Evolutionary conservation across 2,329 filamentous ascomycete species (phyloP).

Genomic region (Trichoderma afroharzianum): DNA sequence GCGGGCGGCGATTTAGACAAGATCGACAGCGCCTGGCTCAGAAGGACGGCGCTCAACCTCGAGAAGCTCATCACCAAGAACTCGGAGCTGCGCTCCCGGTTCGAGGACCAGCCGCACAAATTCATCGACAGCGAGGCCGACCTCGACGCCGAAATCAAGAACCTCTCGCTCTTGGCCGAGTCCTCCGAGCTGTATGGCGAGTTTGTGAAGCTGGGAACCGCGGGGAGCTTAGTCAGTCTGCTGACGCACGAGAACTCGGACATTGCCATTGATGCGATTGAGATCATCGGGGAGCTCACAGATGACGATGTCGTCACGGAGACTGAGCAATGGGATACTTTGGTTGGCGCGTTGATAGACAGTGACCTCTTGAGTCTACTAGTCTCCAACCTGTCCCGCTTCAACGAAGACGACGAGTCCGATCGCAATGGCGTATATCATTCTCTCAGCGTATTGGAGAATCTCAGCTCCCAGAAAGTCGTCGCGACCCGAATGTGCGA

Average conservation of each 20-base stretch:
- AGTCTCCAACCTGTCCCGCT: slow-evolving; percentile 70
- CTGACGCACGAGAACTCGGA: slow-evolving; percentile 96
- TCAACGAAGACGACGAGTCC: slow-evolving; percentile 68
- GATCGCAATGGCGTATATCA: slow-evolving; percentile 87
- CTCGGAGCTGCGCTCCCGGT: slow-evolving; percentile 80
- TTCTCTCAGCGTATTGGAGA: slow-evolving; percentile 78
- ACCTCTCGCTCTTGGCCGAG: slow-evolving; percentile 79
- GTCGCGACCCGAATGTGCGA: slow-evolving; percentile 69
- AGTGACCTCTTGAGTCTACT: slow-evolving; percentile 72
- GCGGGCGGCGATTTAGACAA: slow-evolving; percentile 57
- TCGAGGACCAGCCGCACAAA: slow-evolving; percentile 74
- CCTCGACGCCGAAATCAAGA: slow-evolving; percentile 83
- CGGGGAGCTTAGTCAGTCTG: slow-evolving; percentile 70
- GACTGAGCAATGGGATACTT: slow-evolving; percentile 72
- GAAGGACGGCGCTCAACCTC: slow-evolving; percentile 75
- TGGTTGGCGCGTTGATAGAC: slow-evolving; percentile 65
- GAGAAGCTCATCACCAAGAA: slow-evolving; percentile 91
- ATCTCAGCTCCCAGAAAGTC: slow-evolving; percentile 67
- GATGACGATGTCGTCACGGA: slow-evolving; percentile 87
- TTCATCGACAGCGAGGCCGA: slow-evolving; percentile 86
- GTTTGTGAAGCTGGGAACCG: slow-evolving; percentile 71
- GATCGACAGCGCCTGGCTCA: slow-evolving; percentile 80
- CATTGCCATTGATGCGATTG: slow-evolving; percentile 85
- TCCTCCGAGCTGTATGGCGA: slow-evolving; percentile 80
- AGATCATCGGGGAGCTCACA: slow-evolving; percentile 85